Conservation (phyloP, 2,329 filamentous ascomycete species). For the Didymella glomerata region DNA sequence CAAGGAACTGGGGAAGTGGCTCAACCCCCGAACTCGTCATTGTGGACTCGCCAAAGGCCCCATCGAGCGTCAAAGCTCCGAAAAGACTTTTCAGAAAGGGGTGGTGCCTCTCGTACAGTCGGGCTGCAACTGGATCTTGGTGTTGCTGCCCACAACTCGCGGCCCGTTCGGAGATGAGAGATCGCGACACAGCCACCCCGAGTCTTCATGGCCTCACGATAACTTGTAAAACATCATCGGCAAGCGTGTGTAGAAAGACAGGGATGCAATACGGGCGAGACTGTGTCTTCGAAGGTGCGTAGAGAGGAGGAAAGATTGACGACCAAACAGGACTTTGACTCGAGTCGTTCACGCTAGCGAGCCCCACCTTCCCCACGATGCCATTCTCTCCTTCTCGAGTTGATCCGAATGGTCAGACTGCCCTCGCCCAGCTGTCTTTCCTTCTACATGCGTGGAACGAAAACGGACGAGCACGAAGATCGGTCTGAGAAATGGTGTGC, state of each 20-base stretch:
- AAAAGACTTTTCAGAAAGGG: background rate
- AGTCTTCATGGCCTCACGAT: background rate
- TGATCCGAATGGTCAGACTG: no score
- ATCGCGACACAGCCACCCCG: background rate
- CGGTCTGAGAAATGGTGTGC: no score
- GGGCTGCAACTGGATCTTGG: background rate
- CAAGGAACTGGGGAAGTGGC: conserved; percentile 4
- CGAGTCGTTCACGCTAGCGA: conserved; percentile 2
- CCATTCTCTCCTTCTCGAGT: background rate
- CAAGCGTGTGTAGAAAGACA: background rate
- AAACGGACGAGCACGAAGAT: background rate
- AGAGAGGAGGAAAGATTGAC: background rate
- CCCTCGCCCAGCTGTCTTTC: no score
- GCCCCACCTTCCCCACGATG: background rate
- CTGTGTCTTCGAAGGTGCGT: no score
- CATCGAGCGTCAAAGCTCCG: background rate
- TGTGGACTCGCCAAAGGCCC: background rate
- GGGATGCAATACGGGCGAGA: no score
- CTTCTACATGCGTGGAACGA: background rate
- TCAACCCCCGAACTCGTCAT: conserved; percentile 5
- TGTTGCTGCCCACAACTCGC: conserved; percentile 6
- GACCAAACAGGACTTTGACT: background rate
- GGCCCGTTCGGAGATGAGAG: conserved; percentile 4
- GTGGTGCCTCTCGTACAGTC: background rate
- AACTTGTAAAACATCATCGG: background rate